phyloP scores from a whole-genome alignment of 805 yeast species.

The Cyberlindnera maclurae region DNA sequence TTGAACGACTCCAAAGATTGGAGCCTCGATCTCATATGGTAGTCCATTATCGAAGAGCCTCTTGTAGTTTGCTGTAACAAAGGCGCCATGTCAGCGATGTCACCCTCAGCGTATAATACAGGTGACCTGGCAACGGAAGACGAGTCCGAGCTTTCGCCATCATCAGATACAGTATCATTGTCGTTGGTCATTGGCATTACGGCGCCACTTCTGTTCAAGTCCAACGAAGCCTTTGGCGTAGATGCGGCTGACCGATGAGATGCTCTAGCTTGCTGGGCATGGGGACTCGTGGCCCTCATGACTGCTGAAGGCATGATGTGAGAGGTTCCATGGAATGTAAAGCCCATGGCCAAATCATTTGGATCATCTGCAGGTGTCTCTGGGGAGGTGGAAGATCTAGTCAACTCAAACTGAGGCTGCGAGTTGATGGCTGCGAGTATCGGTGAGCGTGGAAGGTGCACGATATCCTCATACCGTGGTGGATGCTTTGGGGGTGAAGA shows the following conservation, averaged over 20 bases:
- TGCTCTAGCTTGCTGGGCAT: conserved; percentile 18
- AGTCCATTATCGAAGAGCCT: conserved; percentile 2
- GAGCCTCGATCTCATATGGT: conserved; percentile 6
- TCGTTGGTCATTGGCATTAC: not conserved
- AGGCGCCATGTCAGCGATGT: conserved; percentile 23
- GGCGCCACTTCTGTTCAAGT: conserved; percentile 4
- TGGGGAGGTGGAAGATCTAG: conserved; percentile 12
- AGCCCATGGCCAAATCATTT: conserved; percentile 26
- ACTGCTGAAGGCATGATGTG: conserved; percentile 29
- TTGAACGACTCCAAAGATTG: conserved; percentile 27
- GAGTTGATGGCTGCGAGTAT: not conserved
- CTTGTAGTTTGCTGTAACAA: conserved; percentile 17
- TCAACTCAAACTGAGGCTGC: conserved; percentile 10
- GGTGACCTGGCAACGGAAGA: conserved; percentile 5
- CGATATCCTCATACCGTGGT: conserved; percentile 28
- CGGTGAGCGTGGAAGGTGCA: conserved; percentile 11
- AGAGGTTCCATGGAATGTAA: conserved; percentile 27
- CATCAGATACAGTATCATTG: conserved; percentile 2
- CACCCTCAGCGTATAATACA: conserved; percentile 6
- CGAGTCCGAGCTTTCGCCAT: conserved; percentile 11
- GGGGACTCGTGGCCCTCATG: conserved; percentile 26
- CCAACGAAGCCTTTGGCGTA: conserved; percentile 15
- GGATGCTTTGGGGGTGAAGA: conserved; percentile 25
- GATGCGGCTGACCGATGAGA: conserved; percentile 11
- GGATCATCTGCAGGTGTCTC: conserved; percentile 10